Base-by-base conservation (phyloP, 345 rosid species). In the Lagerstroemia speciosa region DNA sequence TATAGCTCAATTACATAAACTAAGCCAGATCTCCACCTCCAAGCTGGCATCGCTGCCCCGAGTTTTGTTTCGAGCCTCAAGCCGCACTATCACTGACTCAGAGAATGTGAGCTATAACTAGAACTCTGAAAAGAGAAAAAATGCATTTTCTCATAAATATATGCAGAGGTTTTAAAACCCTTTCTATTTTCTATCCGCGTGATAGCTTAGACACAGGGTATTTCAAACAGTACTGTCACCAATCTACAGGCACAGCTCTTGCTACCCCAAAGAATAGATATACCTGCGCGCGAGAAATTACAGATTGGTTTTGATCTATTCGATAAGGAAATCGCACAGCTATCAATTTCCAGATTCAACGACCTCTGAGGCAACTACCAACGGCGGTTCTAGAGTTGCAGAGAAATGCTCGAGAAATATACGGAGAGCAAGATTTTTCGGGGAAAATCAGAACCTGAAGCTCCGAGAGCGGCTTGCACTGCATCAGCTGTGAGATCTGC, bases 381-480 rank as follows among this genome's bases (percentile, higher is more conserved):
- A 3, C 1, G 7, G n/a, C 53, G 17, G 53, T 48, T 48, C n/a
- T n/a, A 16, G 24, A 27, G 50, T 15, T 30, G n/a, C 50, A 66
- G 8, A 17, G 22, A 46, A 46, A 45, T 45, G 58, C 24, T 46
- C 29, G 29, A 53, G 29, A 53, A 26, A 53, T 12, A 29, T 8
- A n/a, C n/a, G 60, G 29, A 43, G n/a, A 50, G 31, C 32, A 1
- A 67, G 36, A 43, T 46, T 29, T 20, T 27, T 30, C 14, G n/a
- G 52, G 30, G 27, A 31, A 41, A 12, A 41, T 36, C 2, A 12
- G 20, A 60, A 89, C 95, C 95, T 89, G 90, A 55, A 77, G 89
- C 78, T 89, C 95, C 15, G 95, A 89, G 40, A 89, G 88, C 2
- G 95, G 95, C 81, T 87, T 89, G 88, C 95, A 89, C 86, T 89